Base-by-base conservation (phyloP, 257 asterid genomes). In the Haberlea rhodopensis region DNA sequence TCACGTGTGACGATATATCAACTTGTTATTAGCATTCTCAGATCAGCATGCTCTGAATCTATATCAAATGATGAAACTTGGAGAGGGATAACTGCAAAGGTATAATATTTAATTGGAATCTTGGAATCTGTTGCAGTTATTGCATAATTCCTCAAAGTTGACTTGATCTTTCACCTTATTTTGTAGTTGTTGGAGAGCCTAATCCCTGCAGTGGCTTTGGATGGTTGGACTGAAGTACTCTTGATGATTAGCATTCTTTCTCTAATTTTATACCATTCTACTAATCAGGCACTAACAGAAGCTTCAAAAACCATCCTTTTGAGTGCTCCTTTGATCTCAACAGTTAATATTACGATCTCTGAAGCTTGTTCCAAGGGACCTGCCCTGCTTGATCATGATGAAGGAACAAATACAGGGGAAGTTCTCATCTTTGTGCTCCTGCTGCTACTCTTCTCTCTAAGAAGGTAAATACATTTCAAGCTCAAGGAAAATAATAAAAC, bases 291-390 rank as follows among this genome's bases (percentile, higher is more conserved):
- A 60, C 66, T 92, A 62, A 74, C 70, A 43, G 95, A 87, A 78
- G 88, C 97, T 80, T 84, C 97, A 54, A 89, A 83, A 78, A 68
- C 80, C 65, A 77, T 87, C 71, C 70, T 85, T 60, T 69, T 84
- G 71, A 92, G 77, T 81, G 78, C 76, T 76, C 79, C 85, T 69
- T 67, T 89, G 79, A 63, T 80, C 48, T 79, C 81, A 19, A 60
- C 55, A 62, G 64, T 87, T 65, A 80, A 80, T 68, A 74, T 69
- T 62, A 67, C 73, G 43, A 69, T 92, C 63, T 26, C 68, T 26
- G 84, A 85, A 79, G 86, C 94, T 57, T 81, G 87, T 73, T 81
- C 86, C 24, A 92, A 79, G 79, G 94, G 94, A 73, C 88, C 85
- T 54, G 87, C 88, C 60, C 83, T 89, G 66, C 62, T 75, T 71